These are phyloP conservation scores for Monosporascus sp. DNA, from an alignment of 2,329 filamentous ascomycete species.

Conservation along the genomic window DNA sequence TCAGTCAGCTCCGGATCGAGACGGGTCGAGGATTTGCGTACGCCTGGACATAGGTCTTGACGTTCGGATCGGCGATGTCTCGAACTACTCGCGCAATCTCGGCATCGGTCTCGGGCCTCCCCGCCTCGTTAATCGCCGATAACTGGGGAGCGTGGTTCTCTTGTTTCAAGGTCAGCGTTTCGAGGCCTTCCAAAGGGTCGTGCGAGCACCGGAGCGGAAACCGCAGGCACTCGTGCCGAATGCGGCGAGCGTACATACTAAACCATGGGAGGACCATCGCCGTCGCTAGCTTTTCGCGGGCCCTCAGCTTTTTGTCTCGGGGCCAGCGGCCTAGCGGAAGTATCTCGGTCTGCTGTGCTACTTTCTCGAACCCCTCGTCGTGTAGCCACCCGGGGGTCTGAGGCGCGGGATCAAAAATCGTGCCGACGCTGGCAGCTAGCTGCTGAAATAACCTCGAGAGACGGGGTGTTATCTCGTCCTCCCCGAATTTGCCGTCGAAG, in stretches of 20 bases:
- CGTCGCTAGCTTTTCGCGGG: conserved; percentile 31
- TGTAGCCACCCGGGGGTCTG: conserved; percentile 29
- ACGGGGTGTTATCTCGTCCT: conserved; percentile 28
- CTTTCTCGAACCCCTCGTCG: conserved; percentile 34
- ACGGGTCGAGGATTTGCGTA: conserved; percentile 8
- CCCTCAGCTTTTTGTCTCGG: conserved; percentile 31
- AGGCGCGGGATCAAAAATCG: conserved; percentile 37
- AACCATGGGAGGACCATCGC: conserved; percentile 29
- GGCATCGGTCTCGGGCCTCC: neutral
- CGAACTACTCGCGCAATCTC: neutral
- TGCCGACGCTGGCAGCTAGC: conserved; percentile 21
- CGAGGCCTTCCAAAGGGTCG: neutral
- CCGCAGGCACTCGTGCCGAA: neutral
- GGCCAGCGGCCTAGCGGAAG: conserved; percentile 36
- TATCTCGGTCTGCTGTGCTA: conserved; percentile 36
- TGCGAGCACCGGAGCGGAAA: neutral
- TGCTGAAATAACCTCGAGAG: conserved; percentile 28
- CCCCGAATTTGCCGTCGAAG: conserved; percentile 28
- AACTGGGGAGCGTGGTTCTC: neutral
- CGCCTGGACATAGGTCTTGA: conserved; percentile 19
- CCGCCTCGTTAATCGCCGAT: neutral
- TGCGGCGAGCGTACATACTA: conserved; percentile 22
- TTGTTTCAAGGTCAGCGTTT: neutral
- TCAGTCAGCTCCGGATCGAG: conserved; percentile 1
- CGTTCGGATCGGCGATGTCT: neutral